Base-by-base conservation (phyloP, 1,284 basidiomycete species). In the Cutaneotrichosporon sp. region DNA sequence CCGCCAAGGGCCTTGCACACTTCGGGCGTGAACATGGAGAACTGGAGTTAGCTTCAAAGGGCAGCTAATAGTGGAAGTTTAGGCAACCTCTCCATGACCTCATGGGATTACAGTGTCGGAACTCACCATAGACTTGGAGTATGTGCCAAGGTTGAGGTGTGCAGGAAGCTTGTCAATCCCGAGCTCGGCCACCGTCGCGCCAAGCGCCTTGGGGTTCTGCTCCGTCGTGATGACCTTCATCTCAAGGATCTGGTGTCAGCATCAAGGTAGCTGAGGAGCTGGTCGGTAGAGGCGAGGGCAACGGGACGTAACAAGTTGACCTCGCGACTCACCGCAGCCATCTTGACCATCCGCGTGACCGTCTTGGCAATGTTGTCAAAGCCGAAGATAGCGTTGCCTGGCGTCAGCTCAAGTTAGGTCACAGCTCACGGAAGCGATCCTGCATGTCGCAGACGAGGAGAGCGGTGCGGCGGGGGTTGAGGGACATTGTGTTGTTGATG, bases 381-480 rank as follows among this genome's bases (percentile, higher is more conserved):
- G 46, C 84, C 87, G 72, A 87, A 81, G 70, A 91, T 88, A 4
- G 77, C 76, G 11, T 67, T 59, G 40, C 72, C 76, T 76, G 61
- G 5, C 6, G 50, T 64, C 52, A 65, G 63, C 36, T 14, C n/a
- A 13, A 9, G 11, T 14, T n/a, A 21, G n/a, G 4, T 13, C 30
- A 31, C 30, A 53, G 51, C 88, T 73, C 67, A 91, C 90, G 83
- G 81, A 92, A 91, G 64, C 85, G 84, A 16, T 85, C 83, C 79
- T 92, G 90, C 1, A 92, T 80, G 77, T 94, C 91, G 77, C 91
- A 92, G 40, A 90, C 81, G 64, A 93, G 84, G 81, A 94, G 86
- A 32, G 89, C 76, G 13, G 89, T 88, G 60, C 72, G 70, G 32
- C 59, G 61, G 11, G 72, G 74, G 67, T 72, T 66, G 60, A 69